Base-by-base conservation (phyloP, 1,284 basidiomycete species). In the Sanghuangporus sanghuang region DNA sequence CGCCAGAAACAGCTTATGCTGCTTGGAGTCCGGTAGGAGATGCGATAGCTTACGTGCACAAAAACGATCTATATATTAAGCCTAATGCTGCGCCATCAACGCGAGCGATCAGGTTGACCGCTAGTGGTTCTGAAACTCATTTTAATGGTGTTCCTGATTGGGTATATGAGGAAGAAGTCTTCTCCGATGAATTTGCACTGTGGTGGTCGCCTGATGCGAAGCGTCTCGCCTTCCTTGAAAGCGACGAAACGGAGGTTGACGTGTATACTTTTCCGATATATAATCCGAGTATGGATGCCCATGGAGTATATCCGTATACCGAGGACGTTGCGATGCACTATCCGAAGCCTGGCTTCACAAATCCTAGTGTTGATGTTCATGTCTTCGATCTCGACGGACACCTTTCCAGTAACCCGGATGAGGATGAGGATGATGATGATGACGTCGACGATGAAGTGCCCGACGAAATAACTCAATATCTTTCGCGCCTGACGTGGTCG, bases 141-240 rank as follows among this genome's bases (percentile, higher is more conserved):
- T 98, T 98, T 80, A 90, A 98, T 71, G 96, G 95, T 6, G 90
- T 98, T 0, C 93, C 95, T 0, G 95, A 97, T 74, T 98, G 96
- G 93, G 95, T 96, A 6, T 97, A 97, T 74, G 95, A 98, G 74
- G 95, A 98, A 74, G 95, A 98, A 73, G 85, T 98, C 27, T 92
- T 95, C 68, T 77, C 80, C 4, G 72, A 77, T 40, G 86, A 95
- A 69, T 87, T 76, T 58, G 89, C 95, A 0, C 78, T 96, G 6
- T 98, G 95, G 95, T 98, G 93, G 89, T 90, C 90, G 35, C 95
- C 95, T 0, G 85, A 92, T 68, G 89, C 90, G 0, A 77, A 82
- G 9, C 90, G 89, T 67, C 69, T 98, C 42, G 93, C 95, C 0
- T 99, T 89, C 77, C 84, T 98, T 48, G 78, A 85, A 14, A 87